Evolutionary conservation across 805 yeast genomes (phyloP).

Genomic region (Wickerhamiella slavikovae): DNA sequence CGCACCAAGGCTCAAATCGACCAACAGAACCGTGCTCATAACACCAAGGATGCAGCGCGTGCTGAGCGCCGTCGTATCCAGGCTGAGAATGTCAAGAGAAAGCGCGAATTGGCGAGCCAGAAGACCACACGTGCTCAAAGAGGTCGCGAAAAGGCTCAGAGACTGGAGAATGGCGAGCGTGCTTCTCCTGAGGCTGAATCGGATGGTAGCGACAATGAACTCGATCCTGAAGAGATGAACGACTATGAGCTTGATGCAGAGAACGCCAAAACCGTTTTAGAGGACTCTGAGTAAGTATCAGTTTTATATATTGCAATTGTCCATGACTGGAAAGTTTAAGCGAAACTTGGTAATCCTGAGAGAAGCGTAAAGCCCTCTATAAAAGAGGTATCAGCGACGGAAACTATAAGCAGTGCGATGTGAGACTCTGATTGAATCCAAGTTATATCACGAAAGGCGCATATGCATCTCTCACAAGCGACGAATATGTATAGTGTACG

Average conservation of each 20-base stretch:
- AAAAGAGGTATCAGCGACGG: no score
- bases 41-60: conserved; percentile 36
- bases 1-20: conserved; percentile 43
- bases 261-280: conserved; percentile 2
- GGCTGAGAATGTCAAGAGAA: conserved; percentile 54
- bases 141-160: conserved; percentile 21
- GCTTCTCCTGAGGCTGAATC: conserved; percentile 13
- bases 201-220: conserved; percentile 12
- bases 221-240: conserved; percentile 23
- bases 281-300: conserved; percentile 1
- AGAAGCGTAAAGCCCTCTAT: no score
- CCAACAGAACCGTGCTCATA: conserved; percentile 47
- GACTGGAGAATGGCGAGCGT: conserved; percentile 1
- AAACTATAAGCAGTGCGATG: no score
- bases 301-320: no score
- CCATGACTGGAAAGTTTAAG: no score
- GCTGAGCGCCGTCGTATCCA: conserved; percentile 59
- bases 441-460: no score
- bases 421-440: no score
- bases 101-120: conserved; percentile 47
- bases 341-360: no score
- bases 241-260: conserved; percentile 18
- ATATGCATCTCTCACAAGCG: no score
- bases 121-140: conserved; percentile 49
- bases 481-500: no score